Conservation (phyloP, 805 yeast species). For the Hanseniaspora occidentalis region DNA sequence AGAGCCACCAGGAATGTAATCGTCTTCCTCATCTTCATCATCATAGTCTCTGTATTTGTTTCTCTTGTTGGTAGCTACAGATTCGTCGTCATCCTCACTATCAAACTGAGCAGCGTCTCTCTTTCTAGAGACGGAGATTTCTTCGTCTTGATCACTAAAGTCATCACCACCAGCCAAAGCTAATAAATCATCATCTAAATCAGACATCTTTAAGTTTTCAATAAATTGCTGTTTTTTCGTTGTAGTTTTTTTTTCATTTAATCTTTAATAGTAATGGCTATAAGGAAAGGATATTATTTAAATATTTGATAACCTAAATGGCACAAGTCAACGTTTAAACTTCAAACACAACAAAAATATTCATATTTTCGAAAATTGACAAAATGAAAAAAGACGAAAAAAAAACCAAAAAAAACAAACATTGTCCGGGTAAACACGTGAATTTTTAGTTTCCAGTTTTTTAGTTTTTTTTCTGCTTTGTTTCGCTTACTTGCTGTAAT, state of each 20-base stretch:
- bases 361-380: too few species aligned
- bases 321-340: too few species aligned
- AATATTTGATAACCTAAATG: too few species aligned
- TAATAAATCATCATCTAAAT: slow-evolving; percentile 86
- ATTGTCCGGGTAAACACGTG: too few species aligned
- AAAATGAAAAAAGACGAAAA: too few species aligned
- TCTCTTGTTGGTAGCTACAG: slow-evolving; percentile 17
- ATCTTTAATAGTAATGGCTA: too few species aligned
- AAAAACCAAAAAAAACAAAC: too few species aligned
- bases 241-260: not conserved
- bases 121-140: slow-evolving; percentile 16
- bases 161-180: slow-evolving; percentile 83
- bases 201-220: slow-evolving; percentile 51
- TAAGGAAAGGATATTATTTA: too few species aligned
- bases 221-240: not conserved
- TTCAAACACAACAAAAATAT: too few species aligned
- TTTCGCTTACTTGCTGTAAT: too few species aligned
- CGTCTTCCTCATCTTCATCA: slow-evolving; percentile 31
- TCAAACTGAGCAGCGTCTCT: slow-evolving; percentile 19
- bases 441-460: too few species aligned
- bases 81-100: slow-evolving; percentile 6
- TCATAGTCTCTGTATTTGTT: slow-evolving; percentile 22
- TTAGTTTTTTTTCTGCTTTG: too few species aligned
- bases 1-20: slow-evolving; percentile 23
- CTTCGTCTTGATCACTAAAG: slow-evolving; percentile 28